Base-by-base conservation (phyloP, 192 early-diverging fungal species). In the Mycoemilia scoparia region DNA sequence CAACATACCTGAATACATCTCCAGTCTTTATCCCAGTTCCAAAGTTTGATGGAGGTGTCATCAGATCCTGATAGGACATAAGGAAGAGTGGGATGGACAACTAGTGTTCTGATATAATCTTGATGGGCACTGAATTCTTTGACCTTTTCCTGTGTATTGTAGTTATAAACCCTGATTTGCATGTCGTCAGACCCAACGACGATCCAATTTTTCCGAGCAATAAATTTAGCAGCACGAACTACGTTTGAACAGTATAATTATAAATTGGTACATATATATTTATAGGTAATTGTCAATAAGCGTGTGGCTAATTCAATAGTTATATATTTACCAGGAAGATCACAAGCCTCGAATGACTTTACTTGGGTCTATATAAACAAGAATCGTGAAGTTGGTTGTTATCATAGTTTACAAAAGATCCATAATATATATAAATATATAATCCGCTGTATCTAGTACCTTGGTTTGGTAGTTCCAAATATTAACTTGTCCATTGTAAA, bases 381-480 rank as follows among this genome's bases (percentile, higher is more conserved):
- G 21, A 3, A 11, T 2, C 12, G 36, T 36, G 15, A 21, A 18
- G 36, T 14, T 33, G 7, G 4, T 2, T 4, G 21, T 32, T 13
- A 15, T n/a, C 4, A 25, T 19, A 25, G 4, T 27, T 23, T 24
- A 14, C 9, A 5, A 18, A 38, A 5, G 21, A 5, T n/a, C 11
- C 14, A 16, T 7, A 20, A 19, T 12, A 15, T 14, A 2, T 7
- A 21, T 20, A 27, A 14, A 21, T 33, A 14, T 21, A 12, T 14
- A 8, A 34, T 36, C 26, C 21, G 20, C 26, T 1, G 3, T 18
- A n/a, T n/a, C 28, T 19, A 87, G 77, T 9, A n/a, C n/a, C n/a
- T n/a, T n/a, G n/a, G 84, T 96, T 57, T 99, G 91, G 47, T 96
- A 84, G 69, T 99, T 96, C 91, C 92, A 96, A 25, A 99, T 88